Evolutionary conservation across 1,284 basidiomycete species (phyloP).

Genomic region (Fistulinella staudtii): DNA sequence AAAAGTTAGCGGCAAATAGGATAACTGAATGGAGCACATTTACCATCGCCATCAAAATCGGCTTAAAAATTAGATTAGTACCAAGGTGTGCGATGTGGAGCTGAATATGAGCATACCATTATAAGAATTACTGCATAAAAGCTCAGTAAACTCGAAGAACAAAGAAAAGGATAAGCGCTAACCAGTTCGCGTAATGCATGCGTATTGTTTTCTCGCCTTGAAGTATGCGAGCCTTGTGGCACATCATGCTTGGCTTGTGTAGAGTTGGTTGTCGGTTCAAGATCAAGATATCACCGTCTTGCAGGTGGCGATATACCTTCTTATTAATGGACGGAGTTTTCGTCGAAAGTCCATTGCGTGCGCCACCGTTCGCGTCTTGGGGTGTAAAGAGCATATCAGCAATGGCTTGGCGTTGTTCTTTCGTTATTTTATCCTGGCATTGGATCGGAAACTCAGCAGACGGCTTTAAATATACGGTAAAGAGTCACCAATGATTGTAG

Average conservation of each 20-base stretch:
- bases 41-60: constrained; percentile 98
- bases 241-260: constrained; percentile 99
- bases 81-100: constrained; percentile 5
- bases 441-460: constrained; percentile 5
- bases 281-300: constrained; percentile 94
- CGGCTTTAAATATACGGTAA: background rate
- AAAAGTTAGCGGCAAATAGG: constrained; percentile 13
- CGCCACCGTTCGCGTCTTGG: constrained; percentile 63
- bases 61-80: constrained; percentile 46
- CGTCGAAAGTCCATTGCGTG: constrained; percentile 60
- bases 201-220: constrained; percentile 98
- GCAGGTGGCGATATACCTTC: constrained; percentile 95
- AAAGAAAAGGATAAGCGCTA: constrained; percentile 25
- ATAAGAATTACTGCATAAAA: constrained; percentile 81
- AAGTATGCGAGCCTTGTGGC: constrained; percentile 89
- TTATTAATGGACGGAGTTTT: constrained; percentile 83
- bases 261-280: constrained; percentile 98
- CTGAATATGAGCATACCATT: constrained; percentile 58
- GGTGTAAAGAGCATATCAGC: constrained; percentile 97
- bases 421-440: constrained; percentile 74
- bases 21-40: constrained; percentile 20
- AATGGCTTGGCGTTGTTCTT: constrained; percentile 90
- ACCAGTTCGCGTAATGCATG: constrained; percentile 99
- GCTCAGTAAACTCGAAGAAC: constrained; percentile 2
- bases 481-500: constrained; percentile 71